These are phyloP conservation scores for Auricularia sp. DNA, from an alignment of 768 basidiomycete genomes.

Conservation along the genomic window DNA sequence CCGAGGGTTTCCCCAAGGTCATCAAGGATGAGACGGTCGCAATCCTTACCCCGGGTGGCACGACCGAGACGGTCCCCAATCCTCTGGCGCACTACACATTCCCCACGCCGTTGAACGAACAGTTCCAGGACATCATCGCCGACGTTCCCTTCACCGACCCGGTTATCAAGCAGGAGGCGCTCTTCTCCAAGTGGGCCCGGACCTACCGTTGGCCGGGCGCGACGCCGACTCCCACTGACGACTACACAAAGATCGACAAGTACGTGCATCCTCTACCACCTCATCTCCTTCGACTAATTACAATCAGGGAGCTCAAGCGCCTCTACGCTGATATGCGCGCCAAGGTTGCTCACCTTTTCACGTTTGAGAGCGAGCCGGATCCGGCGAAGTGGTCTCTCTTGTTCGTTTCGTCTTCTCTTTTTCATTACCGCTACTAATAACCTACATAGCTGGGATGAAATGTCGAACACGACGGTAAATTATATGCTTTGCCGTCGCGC, in stretches of 20 bases:
- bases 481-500: too few relatives aligned
- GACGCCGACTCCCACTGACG: conserved; percentile 16
- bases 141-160: background rate
- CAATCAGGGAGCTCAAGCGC: background rate
- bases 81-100: conserved; percentile 18
- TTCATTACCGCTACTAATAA: conserved; percentile 11
- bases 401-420: conserved; percentile 14
- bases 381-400: conserved; percentile 21
- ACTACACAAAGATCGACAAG: conserved; percentile 16
- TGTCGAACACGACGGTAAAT: conserved; percentile 15
- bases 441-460: conserved; percentile 18
- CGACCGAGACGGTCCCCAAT: conserved; percentile 17
- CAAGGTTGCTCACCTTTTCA: conserved; percentile 12
- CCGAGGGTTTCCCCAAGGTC: conserved; percentile 2
- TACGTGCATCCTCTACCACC: conserved; percentile 13
- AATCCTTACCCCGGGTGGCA: conserved; percentile 10
- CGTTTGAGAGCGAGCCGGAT: background rate
- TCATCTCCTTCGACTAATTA: background rate
- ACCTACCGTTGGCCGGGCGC: conserved; percentile 15
- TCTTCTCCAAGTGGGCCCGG: conserved; percentile 10
- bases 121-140: background rate
- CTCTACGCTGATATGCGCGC: conserved; percentile 15
- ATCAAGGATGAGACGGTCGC: background rate
- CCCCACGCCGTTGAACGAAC: background rate
- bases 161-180: background rate